A percentile compares a stretch with the other conserved stretches of the same genome.
Conservation (phyloP, 108 stramenopile species). For the Pseudonitzschia multiseries region DNA sequence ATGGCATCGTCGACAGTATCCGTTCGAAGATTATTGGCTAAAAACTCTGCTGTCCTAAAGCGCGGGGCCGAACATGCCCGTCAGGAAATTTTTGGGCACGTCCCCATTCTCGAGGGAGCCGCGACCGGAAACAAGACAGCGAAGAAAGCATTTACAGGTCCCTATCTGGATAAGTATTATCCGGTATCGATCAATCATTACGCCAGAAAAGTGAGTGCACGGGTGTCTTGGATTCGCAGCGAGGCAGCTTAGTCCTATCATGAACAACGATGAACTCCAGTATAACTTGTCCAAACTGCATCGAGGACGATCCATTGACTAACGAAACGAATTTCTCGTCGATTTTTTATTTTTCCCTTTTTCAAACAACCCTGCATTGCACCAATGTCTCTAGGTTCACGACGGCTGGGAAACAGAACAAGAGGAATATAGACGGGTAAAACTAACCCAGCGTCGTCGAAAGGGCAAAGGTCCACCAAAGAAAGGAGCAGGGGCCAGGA, state of each 20-base stretch:
- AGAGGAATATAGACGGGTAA: constrained; percentile 64
- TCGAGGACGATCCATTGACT: not conserved
- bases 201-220: constrained; percentile 65
- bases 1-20: constrained; percentile 24
- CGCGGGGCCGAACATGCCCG: constrained; percentile 35
- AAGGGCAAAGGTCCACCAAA: constrained; percentile 90
- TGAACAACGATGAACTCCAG: not conserved
- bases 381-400: constrained; percentile 20
- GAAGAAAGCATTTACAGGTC: constrained; percentile 61
- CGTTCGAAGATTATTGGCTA: constrained; percentile 19
- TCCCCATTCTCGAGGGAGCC: constrained; percentile 56
- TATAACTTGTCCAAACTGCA: not conserved
- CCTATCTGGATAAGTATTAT: constrained; percentile 73
- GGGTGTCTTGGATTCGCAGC: not conserved
- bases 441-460: constrained; percentile 62
- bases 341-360: not conserved
- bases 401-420: constrained; percentile 62
- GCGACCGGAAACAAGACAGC: constrained; percentile 58
- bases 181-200: constrained; percentile 66
- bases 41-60: constrained; percentile 26
- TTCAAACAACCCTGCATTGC: no score
- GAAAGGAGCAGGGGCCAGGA: constrained; percentile 80
- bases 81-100: constrained; percentile 75
- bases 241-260: not conserved
- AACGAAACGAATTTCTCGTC: no score